These are phyloP conservation scores for Coniochaeta sp. DNA, from an alignment of 2,329 filamentous ascomycete genomes.

Conservation along the genomic window DNA sequence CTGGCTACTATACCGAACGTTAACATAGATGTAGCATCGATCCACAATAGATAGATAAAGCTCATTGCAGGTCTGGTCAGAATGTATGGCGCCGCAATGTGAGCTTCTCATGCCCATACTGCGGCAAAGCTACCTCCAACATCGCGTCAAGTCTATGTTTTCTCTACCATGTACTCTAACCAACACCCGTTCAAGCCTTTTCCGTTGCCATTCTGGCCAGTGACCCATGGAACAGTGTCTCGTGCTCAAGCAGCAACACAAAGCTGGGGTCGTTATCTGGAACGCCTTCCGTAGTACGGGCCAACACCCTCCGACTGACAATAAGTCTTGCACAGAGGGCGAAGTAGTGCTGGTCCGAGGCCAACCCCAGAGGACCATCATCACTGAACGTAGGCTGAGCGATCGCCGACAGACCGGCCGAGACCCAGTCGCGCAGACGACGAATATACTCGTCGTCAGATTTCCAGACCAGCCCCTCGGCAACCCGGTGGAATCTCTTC, in stretches of 20 bases:
- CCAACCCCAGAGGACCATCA: constrained; percentile 18
- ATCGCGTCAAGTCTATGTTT: too few species aligned
- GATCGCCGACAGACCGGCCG: constrained; percentile 11
- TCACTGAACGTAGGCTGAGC: constrained; percentile 7
- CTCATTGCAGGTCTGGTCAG: too few species aligned
- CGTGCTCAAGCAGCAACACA: not conserved
- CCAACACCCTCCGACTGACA: constrained; percentile 7
- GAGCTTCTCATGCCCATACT: too few species aligned
- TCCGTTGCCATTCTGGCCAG: not conserved
- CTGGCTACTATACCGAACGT: too few species aligned
- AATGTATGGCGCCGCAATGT: too few species aligned
- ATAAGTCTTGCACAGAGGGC: constrained; percentile 15
- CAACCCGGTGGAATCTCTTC: constrained; percentile 53
- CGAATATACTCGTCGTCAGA: constrained; percentile 4
- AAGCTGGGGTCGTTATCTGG: not conserved
- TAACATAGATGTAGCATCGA: too few species aligned
- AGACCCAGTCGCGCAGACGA: constrained; percentile 9
- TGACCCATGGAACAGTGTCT: not conserved
- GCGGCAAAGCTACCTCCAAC: too few species aligned
- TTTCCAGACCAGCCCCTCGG: constrained; percentile 5
- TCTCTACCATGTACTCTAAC: too few species aligned
- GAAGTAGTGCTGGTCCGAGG: constrained; percentile 21
- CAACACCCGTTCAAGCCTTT: too few species aligned
- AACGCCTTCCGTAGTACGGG: not conserved
- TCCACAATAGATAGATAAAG: too few species aligned